Conservation (phyloP, 2,329 filamentous ascomycete species). For the Talaromyces rugulosus region DNA sequence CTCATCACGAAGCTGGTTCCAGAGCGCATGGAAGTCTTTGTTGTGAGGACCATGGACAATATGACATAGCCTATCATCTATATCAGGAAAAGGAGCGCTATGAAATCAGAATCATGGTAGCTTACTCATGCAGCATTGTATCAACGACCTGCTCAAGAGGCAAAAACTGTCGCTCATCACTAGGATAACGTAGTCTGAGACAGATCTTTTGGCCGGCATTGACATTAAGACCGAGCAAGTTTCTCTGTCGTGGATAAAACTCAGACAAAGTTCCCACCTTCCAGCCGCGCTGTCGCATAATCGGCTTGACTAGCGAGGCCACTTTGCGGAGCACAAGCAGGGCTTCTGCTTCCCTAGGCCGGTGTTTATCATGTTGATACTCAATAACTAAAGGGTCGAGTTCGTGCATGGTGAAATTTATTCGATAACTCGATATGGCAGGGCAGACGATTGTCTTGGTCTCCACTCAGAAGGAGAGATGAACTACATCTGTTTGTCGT, state of each 20-base stretch:
- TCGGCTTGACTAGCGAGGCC: conserved; percentile 85
- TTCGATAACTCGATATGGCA: background rate
- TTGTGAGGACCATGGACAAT: conserved; percentile 82
- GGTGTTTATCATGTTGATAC: conserved; percentile 51
- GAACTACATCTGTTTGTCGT: background rate
- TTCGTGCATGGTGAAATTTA: conserved; percentile 34
- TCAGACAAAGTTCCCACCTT: conserved; percentile 74
- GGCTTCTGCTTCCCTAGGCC: conserved; percentile 48
- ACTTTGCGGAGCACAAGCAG: conserved; percentile 67
- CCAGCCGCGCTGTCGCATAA: conserved; percentile 86
- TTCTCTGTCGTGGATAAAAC: conserved; percentile 72
- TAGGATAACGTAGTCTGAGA: conserved; percentile 71
- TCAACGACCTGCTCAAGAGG: conserved; percentile 76
- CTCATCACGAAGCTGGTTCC: conserved; percentile 86
- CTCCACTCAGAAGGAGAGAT: background rate
- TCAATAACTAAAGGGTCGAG: conserved; percentile 46
- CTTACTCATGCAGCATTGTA: conserved; percentile 83
- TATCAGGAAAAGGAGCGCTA: background rate
- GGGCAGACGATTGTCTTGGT: background rate
- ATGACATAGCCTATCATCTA: conserved; percentile 60
- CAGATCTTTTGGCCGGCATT: conserved; percentile 75
- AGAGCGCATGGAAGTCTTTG: conserved; percentile 74
- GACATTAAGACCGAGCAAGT: conserved; percentile 76
- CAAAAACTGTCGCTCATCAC: conserved; percentile 72
- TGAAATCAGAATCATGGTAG: conserved; percentile 3